Base-by-base conservation (phyloP, 2,329 filamentous ascomycete genomes). In the Aureobasidium mangrovei region DNA sequence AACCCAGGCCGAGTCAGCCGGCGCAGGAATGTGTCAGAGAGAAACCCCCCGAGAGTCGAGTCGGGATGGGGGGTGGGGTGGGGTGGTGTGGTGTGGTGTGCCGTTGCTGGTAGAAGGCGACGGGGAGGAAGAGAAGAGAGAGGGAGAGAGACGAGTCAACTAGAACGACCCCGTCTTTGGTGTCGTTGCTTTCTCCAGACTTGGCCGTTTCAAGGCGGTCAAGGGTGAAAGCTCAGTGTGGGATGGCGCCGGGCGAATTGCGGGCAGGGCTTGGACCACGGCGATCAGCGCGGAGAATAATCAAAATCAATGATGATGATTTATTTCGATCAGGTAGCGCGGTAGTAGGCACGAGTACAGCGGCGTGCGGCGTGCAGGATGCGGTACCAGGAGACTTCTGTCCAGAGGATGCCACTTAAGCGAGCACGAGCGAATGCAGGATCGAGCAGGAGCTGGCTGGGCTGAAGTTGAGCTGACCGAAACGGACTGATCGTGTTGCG, bases 121-220 rank as follows among this genome's bases (percentile, higher is more conserved):
- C 27, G 49, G 33, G 27, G 36, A 41, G 32, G 27, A 28, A 31
- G 27, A 27, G 47, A 51, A 28, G 49, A 38, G 40, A 44, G 49
- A 29, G 49, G 35, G 40, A 52, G 39, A 39, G 12, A 44, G 39
- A 40, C 47, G 49, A 43, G 49, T 53, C 39, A 44, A 36, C 40
- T 53, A 38, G 31, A 5, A 38, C 33, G 33, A 53, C 49, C 49
- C 49, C 49, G 49, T 53, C 49, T 53, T 42, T 52, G 39, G 32
- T 52, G 48, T 52, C 39, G 48, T 24, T 53, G 40, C 49, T 53
- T 53, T 53, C 49, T 53, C 49, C 49, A 53, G 49, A 53, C 49
- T 53, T 53, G 39, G 40, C 49, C 40, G 39, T 53, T 44, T 44
- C 32, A 44, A 44, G 49, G 49, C 49, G 49, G 49, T 53, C 49